Evolutionary conservation across 2,329 filamentous ascomycete genomes (phyloP).

Genomic region (Davidsoniella australis): DNA sequence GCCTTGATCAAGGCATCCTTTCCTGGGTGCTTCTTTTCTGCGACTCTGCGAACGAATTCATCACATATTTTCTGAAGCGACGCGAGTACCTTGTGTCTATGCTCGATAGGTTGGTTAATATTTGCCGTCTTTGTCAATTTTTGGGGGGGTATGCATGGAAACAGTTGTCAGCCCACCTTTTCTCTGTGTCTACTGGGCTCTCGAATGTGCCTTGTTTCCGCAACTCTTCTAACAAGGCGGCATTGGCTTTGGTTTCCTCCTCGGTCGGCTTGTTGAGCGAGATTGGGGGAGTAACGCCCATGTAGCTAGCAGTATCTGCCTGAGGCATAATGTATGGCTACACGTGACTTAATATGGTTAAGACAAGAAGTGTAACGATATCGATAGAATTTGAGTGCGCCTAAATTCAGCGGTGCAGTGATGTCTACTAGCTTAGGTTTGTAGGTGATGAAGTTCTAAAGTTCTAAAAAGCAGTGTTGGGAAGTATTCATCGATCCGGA

Average conservation of each 20-base stretch:
- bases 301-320: not conserved
- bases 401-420: no score
- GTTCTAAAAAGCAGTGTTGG: no score
- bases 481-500: no score
- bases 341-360: no score
- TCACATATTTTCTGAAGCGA: slow-evolving; percentile 65
- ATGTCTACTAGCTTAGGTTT: no score
- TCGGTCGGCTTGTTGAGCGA: slow-evolving; percentile 61
- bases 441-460: no score
- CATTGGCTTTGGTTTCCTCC: slow-evolving; percentile 58
- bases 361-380: no score
- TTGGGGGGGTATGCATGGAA: not conserved
- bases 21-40: slow-evolving; percentile 51
- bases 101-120: not conserved
- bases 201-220: slow-evolving; percentile 88
- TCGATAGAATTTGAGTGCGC: no score
- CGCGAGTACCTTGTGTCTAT: slow-evolving; percentile 52
- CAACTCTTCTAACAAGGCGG: slow-evolving; percentile 66
- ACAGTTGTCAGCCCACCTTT: slow-evolving; percentile 38
- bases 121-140: not conserved
- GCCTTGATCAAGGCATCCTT: slow-evolving; percentile 64
- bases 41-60: slow-evolving; percentile 74
- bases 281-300: slow-evolving; percentile 69
- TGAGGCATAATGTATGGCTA: no score
- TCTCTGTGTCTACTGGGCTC: slow-evolving; percentile 61